Evolutionary conservation across 2,329 filamentous ascomycete genomes (phyloP), one percentile per base, ranked within the genome.

Genomic region (Diaporthe vaccinii): DNA sequence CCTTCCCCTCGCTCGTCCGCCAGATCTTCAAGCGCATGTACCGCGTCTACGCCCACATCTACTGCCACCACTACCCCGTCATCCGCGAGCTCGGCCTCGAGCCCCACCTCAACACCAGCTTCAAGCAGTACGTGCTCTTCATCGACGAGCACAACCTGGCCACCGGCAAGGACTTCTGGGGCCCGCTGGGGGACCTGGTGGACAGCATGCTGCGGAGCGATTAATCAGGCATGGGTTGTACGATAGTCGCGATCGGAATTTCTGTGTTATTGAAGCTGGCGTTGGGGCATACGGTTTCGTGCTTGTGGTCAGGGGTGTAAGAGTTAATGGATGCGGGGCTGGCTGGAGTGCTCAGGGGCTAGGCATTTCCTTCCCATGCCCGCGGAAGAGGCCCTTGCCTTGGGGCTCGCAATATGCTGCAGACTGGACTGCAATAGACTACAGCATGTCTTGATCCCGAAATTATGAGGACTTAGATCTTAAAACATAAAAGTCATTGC

Each of bases 11-110:
- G 74, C 93, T 98, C 74, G 93, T 98, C 77, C 94, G 95, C 79
- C 96, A 98, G 86, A 95, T 99, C 83, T 98, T 98, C 91, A 99
- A 99, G 90, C 94, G 97, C 82, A 93, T 99, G 87, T 99, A 98
- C 86, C 94, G 97, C 79, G 96, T 99, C 77, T 99, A 99, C 84
- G 97, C 97, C 58, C 97, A 99, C 87, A 98, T 99, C 80, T 99
- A 99, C 91, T 99, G 97, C 88, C 97, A 99, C 85, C 97, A 99
- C 87, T 99, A 99, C 86, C 96, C 96, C 49, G 96, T 99, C 79
- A 93, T 99, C 79, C 94, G 97, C 75, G 95, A 98, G 83, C 91
- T 99, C 53, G 97, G 97, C 31, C 90, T 99, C 75, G 97, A 99
- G 85, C 96, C 97, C 59, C 97, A 99, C 85, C 91, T 99, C 78